Base-by-base conservation (phyloP, 352 stramenopile species). In the Pythium aquatile region DNA sequence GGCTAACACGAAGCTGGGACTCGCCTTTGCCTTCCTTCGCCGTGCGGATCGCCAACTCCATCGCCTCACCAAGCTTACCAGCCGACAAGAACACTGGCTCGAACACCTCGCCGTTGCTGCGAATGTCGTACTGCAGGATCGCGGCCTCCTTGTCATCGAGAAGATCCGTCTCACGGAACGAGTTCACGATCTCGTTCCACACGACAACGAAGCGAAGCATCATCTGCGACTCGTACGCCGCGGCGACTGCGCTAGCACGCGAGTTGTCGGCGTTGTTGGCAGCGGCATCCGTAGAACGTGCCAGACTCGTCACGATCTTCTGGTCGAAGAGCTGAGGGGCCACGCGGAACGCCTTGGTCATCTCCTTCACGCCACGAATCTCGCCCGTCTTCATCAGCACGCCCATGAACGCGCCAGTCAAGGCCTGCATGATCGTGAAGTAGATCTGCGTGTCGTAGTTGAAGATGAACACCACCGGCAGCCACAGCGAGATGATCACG, bases 21-120 rank as follows among this genome's bases (percentile, higher is more conserved):
- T 95, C 87, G 42, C 81, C 79, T 69, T 91, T 91, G 60, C 83
- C 83, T 55, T 91, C 80, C 68, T 94, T 95, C 0, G 74, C 76
- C 7, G 74, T 82, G 63, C 90, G 90, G 8, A 91, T 81, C 1
- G 77, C 75, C 32, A 92, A 58, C 16, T 78, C 68, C 68, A 95
- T 81, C 0, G 85, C 87, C 61, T 95, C 85, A 4, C 73, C 80
- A n/a, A 95, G 65, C 65, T 94, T 95, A 20, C 87, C 87, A 33
- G 87, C 87, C 17, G 87, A 94, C 26, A 95, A 61, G 61, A 95
- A 95, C 4, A 95, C 85, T 0, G 87, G 87, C 60, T 95, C 87
- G 48, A 93, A 94, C 29, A 95, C 87, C 65, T 93, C 83, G 7
- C 87, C 87, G 13, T 86, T 92, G 68, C 85, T 93, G 48, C 81